phyloP scores from a whole-genome alignment of 108 stramenopile species.

The Fistulifera pelliculosa region DNA sequence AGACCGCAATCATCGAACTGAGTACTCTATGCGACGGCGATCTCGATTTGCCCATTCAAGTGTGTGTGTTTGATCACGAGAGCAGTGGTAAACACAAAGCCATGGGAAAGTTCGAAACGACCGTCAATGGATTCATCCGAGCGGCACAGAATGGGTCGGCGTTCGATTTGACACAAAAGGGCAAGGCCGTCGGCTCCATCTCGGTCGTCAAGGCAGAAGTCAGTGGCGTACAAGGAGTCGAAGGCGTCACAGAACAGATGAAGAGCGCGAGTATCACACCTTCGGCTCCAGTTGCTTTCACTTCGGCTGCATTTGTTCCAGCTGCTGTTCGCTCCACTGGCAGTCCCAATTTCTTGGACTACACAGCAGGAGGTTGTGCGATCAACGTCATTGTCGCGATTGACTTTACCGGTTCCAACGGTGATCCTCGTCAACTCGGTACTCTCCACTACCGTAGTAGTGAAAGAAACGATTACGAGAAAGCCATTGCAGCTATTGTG shows the following conservation, averaged over 20 bases:
- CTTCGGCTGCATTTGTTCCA: not conserved
- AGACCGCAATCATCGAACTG: conserved; percentile 27
- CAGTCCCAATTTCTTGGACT: conserved; percentile 47
- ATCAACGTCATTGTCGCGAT: conserved; percentile 64
- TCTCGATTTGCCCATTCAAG: conserved; percentile 24
- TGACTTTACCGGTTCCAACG: conserved; percentile 89
- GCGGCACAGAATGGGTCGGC: conserved; percentile 7
- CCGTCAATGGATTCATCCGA: conserved; percentile 23
- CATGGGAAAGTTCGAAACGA: conserved; percentile 55
- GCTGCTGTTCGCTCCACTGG: not conserved
- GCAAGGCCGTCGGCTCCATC: conserved; percentile 22
- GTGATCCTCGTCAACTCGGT: conserved; percentile 62
- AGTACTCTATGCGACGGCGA: conserved; percentile 37
- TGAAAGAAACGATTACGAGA: conserved; percentile 59
- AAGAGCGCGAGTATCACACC: not conserved
- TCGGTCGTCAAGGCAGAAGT: conserved; percentile 15
- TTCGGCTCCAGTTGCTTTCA: conserved; percentile 3
- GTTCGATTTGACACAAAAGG: conserved; percentile 19
- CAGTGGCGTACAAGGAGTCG: conserved; percentile 7
- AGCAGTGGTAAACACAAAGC: conserved; percentile 36
- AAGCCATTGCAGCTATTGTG: conserved; percentile 50
- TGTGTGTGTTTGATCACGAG: conserved; percentile 51
- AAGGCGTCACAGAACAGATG: conserved; percentile 18
- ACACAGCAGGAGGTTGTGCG: conserved; percentile 46
- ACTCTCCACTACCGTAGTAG: conserved; percentile 53